Conservation (phyloP, 805 yeast genomes). For the Candida loeiensis region DNA sequence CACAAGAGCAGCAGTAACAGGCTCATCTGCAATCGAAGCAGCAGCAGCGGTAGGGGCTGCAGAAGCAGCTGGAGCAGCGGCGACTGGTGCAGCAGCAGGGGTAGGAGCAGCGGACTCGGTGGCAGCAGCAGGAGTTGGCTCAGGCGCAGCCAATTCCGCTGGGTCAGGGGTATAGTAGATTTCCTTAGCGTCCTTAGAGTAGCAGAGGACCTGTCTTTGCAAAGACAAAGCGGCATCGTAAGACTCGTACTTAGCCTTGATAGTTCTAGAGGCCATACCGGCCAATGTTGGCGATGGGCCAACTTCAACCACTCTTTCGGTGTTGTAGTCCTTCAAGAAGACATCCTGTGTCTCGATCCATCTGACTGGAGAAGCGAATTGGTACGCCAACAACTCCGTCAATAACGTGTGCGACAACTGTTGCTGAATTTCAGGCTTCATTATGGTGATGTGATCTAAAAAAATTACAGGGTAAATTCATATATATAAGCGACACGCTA, state of each 20-base stretch:
- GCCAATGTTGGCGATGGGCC: slow-evolving; percentile 99
- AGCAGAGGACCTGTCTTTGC: slow-evolving; percentile 91
- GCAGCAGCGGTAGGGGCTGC: slow-evolving; percentile 76
- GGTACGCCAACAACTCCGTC: slow-evolving; percentile 96
- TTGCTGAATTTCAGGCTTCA: slow-evolving; percentile 96
- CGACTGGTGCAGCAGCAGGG: slow-evolving; percentile 31
- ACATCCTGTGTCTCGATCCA: slow-evolving; percentile 99
- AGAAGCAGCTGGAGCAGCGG: slow-evolving; percentile 54
- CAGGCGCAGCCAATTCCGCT: slow-evolving; percentile 42
- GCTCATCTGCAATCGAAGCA: slow-evolving; percentile 82
- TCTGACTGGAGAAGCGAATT: slow-evolving; percentile 98
- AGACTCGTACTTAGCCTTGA: slow-evolving; percentile 92
- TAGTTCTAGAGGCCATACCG: slow-evolving; percentile 97
- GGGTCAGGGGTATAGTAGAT: slow-evolving; percentile 92
- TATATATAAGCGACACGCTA: slow-evolving; percentile 3
- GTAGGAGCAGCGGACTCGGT: slow-evolving; percentile 16
- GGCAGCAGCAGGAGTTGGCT: slow-evolving; percentile 22
- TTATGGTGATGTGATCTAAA: slow-evolving; percentile 19
- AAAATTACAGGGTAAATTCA: not conserved
- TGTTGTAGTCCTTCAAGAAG: slow-evolving; percentile 85
- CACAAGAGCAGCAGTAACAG: slow-evolving; percentile 77
- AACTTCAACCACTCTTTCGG: slow-evolving; percentile 96
- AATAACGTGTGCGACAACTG: slow-evolving; percentile 92
- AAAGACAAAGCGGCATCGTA: slow-evolving; percentile 95
- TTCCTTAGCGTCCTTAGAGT: slow-evolving; percentile 93